These are phyloP conservation scores for Microthlaspi erraticum DNA, from an alignment of 345 rosid genomes.

Conservation along the genomic window DNA sequence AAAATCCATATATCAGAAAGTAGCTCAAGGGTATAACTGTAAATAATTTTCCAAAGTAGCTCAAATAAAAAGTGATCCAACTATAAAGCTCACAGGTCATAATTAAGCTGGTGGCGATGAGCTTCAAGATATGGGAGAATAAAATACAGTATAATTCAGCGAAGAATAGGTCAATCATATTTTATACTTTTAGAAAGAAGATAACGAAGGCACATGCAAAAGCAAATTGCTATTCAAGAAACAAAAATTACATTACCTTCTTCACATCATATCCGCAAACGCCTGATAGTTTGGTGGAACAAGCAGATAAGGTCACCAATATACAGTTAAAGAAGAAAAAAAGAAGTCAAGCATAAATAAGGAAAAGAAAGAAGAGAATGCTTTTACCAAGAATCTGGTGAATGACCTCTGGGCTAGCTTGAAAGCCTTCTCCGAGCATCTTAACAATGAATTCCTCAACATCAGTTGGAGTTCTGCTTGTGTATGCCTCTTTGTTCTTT, in stretches of 20 bases:
- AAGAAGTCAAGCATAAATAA: not conserved
- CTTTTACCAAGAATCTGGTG: slow-evolving; percentile 58
- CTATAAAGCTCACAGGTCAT: slow-evolving; percentile 28
- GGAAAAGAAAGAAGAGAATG: slow-evolving; percentile 34
- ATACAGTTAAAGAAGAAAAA: slow-evolving; percentile 28
- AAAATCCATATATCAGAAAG: not conserved
- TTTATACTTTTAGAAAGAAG: not conserved
- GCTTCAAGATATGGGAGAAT: slow-evolving; percentile 8
- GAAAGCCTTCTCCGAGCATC: slow-evolving; percentile 64
- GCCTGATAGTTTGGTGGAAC: slow-evolving; percentile 47
- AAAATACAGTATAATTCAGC: slow-evolving; percentile 1
- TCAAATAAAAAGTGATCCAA: slow-evolving; percentile 39
- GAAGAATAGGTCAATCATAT: slow-evolving; percentile 18
- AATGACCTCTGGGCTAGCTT: slow-evolving; percentile 54
- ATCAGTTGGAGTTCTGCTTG: slow-evolving; percentile 38
- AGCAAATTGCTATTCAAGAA: slow-evolving; percentile 33
- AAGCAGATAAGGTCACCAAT: slow-evolving; percentile 30
- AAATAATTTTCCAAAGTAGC: slow-evolving; percentile 1
- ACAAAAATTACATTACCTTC: slow-evolving; percentile 47
- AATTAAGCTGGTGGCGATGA: slow-evolving; percentile 21
- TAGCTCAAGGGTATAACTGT: slow-evolving; percentile 28
- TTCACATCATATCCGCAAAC: slow-evolving; percentile 54
- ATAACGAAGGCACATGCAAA: slow-evolving; percentile 22
- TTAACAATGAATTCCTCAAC: slow-evolving; percentile 56
- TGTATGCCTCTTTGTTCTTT: slow-evolving; percentile 15